Evolutionary conservation across 2,329 filamentous ascomycete species (phyloP).

Genomic region (Onygena corvina): DNA sequence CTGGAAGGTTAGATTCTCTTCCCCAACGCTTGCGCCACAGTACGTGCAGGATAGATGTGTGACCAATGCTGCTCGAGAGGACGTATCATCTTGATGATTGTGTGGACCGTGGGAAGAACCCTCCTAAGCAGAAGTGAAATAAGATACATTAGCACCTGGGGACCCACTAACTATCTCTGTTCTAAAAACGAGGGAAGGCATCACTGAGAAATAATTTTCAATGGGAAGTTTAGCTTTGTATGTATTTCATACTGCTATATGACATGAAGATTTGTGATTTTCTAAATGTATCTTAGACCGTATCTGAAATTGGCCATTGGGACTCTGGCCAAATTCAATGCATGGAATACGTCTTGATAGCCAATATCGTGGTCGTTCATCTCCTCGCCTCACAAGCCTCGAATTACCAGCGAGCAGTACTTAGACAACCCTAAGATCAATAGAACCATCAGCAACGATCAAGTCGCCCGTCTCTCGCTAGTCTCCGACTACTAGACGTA

Average conservation of each 20-base stretch:
- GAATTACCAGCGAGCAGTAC: not conserved
- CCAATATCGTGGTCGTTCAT: not conserved
- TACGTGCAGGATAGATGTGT: conserved; percentile 21
- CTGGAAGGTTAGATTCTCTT: conserved; percentile 27
- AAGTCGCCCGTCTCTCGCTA: not conserved
- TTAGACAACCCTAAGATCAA: not conserved
- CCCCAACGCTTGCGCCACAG: conserved; percentile 25
- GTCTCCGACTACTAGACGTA: not conserved
- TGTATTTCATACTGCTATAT: too few species aligned
- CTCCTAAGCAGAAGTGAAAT: not conserved
- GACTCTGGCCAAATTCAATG: conserved; percentile 8
- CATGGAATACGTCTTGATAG: conserved; percentile 2
- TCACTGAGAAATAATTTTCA: too few species aligned
- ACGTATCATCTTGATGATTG: not conserved
- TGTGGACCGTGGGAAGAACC: not conserved
- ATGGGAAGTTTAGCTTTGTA: too few species aligned
- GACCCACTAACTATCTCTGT: too few species aligned
- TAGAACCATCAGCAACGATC: not conserved
- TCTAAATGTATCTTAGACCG: conserved; percentile 16
- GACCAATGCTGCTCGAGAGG: not conserved
- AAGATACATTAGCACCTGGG: not conserved
- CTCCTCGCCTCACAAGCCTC: not conserved
- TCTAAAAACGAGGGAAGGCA: conserved; percentile 15
- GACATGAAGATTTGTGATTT: too few species aligned
- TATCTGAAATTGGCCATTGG: conserved; percentile 16